Percentiles rank a stretch among this genome's conserved stretches.
Evolutionary conservation across 352 stramenopile genomes (phyloP).

Genomic region (Pythium sukuiense): DNA sequence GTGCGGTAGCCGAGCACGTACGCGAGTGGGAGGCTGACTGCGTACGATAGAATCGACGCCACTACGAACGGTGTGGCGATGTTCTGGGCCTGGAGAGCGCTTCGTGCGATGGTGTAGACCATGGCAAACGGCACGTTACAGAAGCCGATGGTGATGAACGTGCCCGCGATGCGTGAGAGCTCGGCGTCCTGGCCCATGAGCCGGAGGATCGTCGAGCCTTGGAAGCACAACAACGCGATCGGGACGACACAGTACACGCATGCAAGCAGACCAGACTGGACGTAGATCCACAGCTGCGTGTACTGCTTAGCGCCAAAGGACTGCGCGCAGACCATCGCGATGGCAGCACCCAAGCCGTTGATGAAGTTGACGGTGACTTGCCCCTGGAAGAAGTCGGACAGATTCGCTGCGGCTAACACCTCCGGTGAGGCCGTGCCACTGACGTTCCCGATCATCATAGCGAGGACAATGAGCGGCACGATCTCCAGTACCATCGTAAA

Average conservation of each 20-base stretch:
- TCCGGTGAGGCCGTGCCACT: not conserved
- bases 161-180: conserved; percentile 31
- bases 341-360: conserved; percentile 24
- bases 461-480: conserved; percentile 5
- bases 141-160: conserved; percentile 28
- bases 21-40: conserved; percentile 27
- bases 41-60: conserved; percentile 24
- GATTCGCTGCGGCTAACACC: conserved; percentile 1
- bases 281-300: conserved; percentile 41
- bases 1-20: conserved; percentile 42
- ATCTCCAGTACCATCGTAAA: conserved; percentile 9
- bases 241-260: conserved; percentile 25
- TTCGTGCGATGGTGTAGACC: conserved; percentile 33
- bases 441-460: conserved; percentile 5
- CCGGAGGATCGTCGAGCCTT: conserved; percentile 27
- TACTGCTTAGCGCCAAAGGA: conserved; percentile 33
- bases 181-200: conserved; percentile 35
- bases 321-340: conserved; percentile 46
- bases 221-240: conserved; percentile 18
- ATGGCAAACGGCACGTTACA: conserved; percentile 33
- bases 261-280: conserved; percentile 36
- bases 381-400: conserved; percentile 12
- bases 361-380: conserved; percentile 20
- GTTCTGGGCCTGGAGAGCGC: conserved; percentile 44
- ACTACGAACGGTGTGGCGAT: conserved; percentile 33